A percentile compares a stretch with the other conserved stretches of the same genome.
phyloP scores from a whole-genome alignment of 768 basidiomycete species.

The Mycena leptocephala region DNA sequence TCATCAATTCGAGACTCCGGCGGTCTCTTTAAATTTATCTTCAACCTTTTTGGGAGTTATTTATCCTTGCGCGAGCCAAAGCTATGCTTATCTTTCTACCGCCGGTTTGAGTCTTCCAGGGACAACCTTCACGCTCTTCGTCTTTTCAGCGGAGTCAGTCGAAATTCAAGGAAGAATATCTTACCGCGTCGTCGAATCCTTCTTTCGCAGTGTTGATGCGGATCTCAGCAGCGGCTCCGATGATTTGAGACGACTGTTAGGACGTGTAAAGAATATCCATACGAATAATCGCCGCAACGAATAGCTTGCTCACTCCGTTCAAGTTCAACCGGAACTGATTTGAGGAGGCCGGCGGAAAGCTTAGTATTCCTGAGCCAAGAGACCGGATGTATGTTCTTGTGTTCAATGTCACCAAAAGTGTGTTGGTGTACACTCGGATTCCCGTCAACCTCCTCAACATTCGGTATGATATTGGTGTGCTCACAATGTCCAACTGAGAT shows the following conservation, averaged over 20 bases:
- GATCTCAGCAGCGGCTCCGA: neutral
- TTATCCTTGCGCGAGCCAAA: no score
- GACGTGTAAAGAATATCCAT: neutral
- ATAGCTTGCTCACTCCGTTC: neutral
- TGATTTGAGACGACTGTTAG: neutral
- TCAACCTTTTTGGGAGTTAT: no score
- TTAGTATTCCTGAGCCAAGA: neutral
- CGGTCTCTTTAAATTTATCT: neutral
- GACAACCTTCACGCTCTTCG: no score
- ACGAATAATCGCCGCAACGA: neutral
- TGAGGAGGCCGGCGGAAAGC: neutral
- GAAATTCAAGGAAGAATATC: no score
- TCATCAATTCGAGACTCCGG: no score
- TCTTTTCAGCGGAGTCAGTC: no score
- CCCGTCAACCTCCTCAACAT: neutral
- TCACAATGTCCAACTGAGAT: neutral
- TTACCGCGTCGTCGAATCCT: neutral
- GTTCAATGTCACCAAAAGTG: neutral
- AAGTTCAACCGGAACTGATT: neutral
- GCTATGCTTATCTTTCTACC: no score
- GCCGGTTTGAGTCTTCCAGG: no score
- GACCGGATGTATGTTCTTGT: neutral
- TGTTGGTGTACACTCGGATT: neutral
- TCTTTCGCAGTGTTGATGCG: neutral
- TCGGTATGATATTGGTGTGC: neutral